Evolutionary conservation across 23 red algal genomes (phyloP).

Genomic region (Chondrus crispus): DNA sequence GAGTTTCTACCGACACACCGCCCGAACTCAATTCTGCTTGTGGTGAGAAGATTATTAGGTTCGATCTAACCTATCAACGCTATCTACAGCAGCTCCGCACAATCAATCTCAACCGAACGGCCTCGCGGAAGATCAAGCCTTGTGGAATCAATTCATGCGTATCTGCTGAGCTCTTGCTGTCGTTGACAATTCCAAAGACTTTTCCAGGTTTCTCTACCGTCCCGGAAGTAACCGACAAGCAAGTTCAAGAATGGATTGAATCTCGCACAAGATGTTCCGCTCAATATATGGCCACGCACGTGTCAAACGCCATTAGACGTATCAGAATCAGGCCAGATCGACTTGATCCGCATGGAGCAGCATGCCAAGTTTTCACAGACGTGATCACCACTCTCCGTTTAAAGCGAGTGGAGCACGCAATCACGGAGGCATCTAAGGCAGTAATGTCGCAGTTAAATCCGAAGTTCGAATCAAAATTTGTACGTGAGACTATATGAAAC

Average conservation of each 20-base stretch:
- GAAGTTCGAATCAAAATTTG: no score
- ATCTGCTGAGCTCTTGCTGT: neutral
- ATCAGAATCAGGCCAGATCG: neutral
- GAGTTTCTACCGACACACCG: no score
- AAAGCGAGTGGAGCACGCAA: no score
- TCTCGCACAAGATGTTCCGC: neutral
- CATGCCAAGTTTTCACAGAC: neutral
- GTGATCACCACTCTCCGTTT: neutral
- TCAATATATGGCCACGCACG: neutral
- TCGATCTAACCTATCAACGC: neutral
- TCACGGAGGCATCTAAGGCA: no score
- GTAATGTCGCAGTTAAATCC: no score
- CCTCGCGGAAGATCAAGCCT: neutral
- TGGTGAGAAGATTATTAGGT: neutral
- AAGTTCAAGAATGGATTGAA: neutral
- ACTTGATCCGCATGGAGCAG: neutral
- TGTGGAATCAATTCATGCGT: neutral
- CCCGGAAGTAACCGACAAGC: neutral
- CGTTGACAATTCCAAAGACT: neutral
- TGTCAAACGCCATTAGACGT: neutral
- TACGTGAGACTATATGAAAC: no score
- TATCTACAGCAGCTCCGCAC: neutral
- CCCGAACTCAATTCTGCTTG: no score
- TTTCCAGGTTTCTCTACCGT: neutral
- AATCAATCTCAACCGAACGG: neutral